Percentiles rank a stretch among this genome's conserved stretches.
Conservation (phyloP, 2,329 filamentous ascomycete genomes). For the Pseudogymnoascus sp. region DNA sequence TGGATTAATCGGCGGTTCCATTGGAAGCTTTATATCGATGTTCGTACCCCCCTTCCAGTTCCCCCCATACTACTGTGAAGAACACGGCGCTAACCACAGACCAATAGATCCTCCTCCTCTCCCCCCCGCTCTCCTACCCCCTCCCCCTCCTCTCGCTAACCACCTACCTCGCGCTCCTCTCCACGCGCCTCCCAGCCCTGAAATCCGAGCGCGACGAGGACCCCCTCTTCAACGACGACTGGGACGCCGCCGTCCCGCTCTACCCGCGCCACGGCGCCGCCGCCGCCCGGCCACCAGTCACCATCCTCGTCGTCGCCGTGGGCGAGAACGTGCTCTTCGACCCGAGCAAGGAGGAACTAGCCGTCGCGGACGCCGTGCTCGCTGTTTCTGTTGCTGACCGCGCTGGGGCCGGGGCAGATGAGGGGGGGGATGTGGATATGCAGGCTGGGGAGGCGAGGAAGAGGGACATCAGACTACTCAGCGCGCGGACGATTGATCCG, state of each 20-base stretch:
- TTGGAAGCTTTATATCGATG: constrained; percentile 94
- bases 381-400: constrained; percentile 67
- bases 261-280: constrained; percentile 39
- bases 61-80: too few relatives aligned
- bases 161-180: constrained; percentile 84
- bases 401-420: constrained; percentile 12
- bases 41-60: constrained; percentile 39
- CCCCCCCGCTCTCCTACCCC: constrained; percentile 86
- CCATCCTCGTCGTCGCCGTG: constrained; percentile 79
- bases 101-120: constrained; percentile 76
- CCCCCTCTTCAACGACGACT: constrained; percentile 96
- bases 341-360: constrained; percentile 81
- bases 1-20: constrained; percentile 89
- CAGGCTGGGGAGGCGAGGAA: constrained; percentile 31
- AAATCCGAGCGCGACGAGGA: constrained; percentile 91
- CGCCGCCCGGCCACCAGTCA: constrained; percentile 64
- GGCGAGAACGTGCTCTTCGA: constrained; percentile 90
- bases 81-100: constrained; percentile 7
- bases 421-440: constrained; percentile 26
- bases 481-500: constrained; percentile 65
- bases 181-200: constrained; percentile 73
- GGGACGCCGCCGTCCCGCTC: constrained; percentile 72
- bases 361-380: constrained; percentile 81
- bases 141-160: constrained; percentile 87
- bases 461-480: constrained; percentile 49